Evolutionary conservation across 2,329 filamentous ascomycete genomes (phyloP).

Genomic region (Talaromyces sp.): DNA sequence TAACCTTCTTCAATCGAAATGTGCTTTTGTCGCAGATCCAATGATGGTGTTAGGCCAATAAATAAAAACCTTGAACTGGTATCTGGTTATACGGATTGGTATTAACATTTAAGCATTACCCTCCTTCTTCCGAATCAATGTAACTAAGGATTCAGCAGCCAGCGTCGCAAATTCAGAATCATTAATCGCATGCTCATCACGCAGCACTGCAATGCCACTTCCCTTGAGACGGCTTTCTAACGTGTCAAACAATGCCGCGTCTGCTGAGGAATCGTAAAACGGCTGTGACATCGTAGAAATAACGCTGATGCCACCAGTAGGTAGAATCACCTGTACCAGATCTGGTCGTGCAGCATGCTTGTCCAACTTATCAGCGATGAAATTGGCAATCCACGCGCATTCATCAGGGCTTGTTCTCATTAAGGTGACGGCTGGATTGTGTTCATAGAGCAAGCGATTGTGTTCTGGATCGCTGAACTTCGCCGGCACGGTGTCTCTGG

Average conservation of each 20-base stretch:
- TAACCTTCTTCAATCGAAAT: background rate
- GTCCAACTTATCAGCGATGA: conserved; percentile 52
- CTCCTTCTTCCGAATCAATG: conserved; percentile 14
- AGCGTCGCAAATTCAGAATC: conserved; percentile 22
- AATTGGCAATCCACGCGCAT: conserved; percentile 48
- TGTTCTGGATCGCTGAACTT: conserved; percentile 34
- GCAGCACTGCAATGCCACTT: conserved; percentile 45
- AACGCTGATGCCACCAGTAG: conserved; percentile 56
- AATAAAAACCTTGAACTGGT: background rate
- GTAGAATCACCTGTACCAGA: conserved; percentile 54
- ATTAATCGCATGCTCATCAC: conserved; percentile 37
- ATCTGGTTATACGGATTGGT: background rate
- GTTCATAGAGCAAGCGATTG: conserved; percentile 52
- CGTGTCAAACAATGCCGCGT: conserved; percentile 42
- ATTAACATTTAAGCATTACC: background rate
- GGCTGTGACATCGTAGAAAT: conserved; percentile 50
- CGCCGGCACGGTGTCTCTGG: conserved; percentile 50
- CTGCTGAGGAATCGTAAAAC: conserved; percentile 49
- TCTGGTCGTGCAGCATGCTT: conserved; percentile 32
- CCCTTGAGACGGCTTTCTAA: conserved; percentile 46
- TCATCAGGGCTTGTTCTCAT: conserved; percentile 60
- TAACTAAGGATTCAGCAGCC: conserved; percentile 18
- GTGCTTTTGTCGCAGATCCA: background rate
- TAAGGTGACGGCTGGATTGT: conserved; percentile 62
- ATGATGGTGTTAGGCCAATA: background rate